Base-by-base conservation (phyloP, 192 early-diverging fungal species). In the Linnemannia zychae region DNA sequence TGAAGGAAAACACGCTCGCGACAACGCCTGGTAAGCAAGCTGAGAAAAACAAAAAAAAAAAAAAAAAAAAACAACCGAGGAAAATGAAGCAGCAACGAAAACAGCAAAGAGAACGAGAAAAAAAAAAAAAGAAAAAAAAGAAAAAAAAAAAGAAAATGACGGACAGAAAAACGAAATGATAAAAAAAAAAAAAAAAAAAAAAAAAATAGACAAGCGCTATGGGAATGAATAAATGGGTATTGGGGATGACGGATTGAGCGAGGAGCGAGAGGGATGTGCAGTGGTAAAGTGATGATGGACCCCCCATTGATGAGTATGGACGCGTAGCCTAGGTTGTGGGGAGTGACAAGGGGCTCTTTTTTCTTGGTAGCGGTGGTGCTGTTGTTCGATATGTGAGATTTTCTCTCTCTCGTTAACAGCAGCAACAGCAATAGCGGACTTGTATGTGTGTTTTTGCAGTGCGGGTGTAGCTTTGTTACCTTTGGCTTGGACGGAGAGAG, bases 261-360 rank as follows among this genome's bases (percentile, higher is more conserved):
- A 47, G n/a, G n/a, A n/a, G 52, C 22, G 17, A 49, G 69, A 71
- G 13, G 69, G 24, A 48, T 9, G 46, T 2, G 40, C n/a, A 52
- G 13, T 11, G 50, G 53, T 40, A 50, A n/a, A n/a, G n/a, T n/a
- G 72, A 71, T 71, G 70, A 48, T 44, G 70, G 40, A 28, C n/a
- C 18, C 6, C 38, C 22, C 11, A 11, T 24, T n/a, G 15, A 73
- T 47, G 28, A 33, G 46, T 52, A 49, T 73, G 69, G 44, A 28
- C 24, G 40, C 37, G 44, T 28, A 46, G 37, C 38, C 38, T 46
- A 71, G 40, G 67, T 68, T 68, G 37, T 22, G 22, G 20, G 7
- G 36, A 68, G 33, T 68, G 33, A 68, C 67, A 68, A 36, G 36
- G 37, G 33, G 33, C 67, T 38, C 67, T 68, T 68, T 68, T 68